Percentiles rank a stretch among this genome's conserved stretches.
Conservation (phyloP, 805 yeast genomes). For the Wickerhamiella australiensis region DNA sequence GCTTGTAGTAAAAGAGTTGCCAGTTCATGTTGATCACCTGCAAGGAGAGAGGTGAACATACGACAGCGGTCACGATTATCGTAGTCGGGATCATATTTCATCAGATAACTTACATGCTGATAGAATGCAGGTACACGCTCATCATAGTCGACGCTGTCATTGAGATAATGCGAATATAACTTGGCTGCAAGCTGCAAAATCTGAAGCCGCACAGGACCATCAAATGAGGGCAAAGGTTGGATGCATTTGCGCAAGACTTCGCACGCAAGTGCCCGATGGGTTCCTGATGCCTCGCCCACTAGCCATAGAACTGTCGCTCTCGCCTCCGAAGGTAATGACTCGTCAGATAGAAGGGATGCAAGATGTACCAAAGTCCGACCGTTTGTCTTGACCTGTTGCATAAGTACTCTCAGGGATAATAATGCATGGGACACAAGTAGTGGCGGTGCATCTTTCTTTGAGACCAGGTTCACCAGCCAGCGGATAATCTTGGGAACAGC, state of each 20-base stretch:
- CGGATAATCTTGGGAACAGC: constrained; percentile 7
- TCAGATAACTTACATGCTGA: constrained; percentile 46
- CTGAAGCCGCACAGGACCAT: constrained; percentile 51
- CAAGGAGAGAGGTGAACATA: constrained; percentile 48
- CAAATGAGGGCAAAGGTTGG: constrained; percentile 34
- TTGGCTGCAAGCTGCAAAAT: constrained; percentile 65
- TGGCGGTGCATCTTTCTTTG: constrained; percentile 12
- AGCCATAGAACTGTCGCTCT: constrained; percentile 83
- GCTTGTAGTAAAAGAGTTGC: constrained; percentile 64
- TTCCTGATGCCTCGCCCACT: constrained; percentile 62
- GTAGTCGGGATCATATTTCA: constrained; percentile 59
- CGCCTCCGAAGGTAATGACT: constrained; percentile 34
- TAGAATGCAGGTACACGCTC: constrained; percentile 39
- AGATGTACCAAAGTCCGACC: constrained; percentile 11
- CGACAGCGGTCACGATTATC: constrained; percentile 83
- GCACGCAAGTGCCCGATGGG: constrained; percentile 45
- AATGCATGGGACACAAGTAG: constrained; percentile 18
- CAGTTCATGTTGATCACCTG: constrained; percentile 41
- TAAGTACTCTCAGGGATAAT: constrained; percentile 17
- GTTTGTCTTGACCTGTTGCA: constrained; percentile 15
- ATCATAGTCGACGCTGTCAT: constrained; percentile 24
- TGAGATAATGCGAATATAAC: constrained; percentile 44
- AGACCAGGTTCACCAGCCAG: constrained; percentile 17
- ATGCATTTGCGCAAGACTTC: constrained; percentile 58
- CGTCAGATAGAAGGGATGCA: constrained; percentile 23